These are phyloP conservation scores for Endoconidiophora polonica DNA, from an alignment of 2,329 filamentous ascomycete genomes.

Conservation along the genomic window DNA sequence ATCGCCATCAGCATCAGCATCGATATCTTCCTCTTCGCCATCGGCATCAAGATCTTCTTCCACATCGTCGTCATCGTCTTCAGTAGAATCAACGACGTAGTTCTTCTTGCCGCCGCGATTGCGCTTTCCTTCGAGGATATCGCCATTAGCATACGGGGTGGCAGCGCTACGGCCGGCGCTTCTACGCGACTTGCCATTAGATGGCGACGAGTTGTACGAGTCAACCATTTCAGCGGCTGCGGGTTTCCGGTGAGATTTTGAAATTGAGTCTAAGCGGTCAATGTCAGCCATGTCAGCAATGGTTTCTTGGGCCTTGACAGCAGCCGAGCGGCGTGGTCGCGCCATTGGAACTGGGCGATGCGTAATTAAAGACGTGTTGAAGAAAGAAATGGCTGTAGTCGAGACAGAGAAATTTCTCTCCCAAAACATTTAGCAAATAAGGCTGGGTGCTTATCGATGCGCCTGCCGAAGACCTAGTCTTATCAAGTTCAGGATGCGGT, in stretches of 20 bases:
- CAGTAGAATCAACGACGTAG: slow-evolving; percentile 40
- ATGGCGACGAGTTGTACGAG: slow-evolving; percentile 4
- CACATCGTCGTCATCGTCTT: slow-evolving; percentile 28
- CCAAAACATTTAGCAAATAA: no score
- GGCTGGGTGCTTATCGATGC: no score
- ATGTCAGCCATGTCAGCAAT: slow-evolving; percentile 32
- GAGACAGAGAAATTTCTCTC: background rate
- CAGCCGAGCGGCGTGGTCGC: slow-evolving; percentile 30
- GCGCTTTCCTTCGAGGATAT: slow-evolving; percentile 34
- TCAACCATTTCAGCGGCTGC: background rate
- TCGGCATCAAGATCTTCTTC: slow-evolving; percentile 22
- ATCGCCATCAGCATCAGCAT: slow-evolving; percentile 29
- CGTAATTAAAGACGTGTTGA: background rate
- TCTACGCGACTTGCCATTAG: slow-evolving; percentile 27
- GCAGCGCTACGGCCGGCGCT: background rate
- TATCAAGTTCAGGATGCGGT: no score
- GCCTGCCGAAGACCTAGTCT: no score
- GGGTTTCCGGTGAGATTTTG: slow-evolving; percentile 17
- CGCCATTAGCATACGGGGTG: slow-evolving; percentile 21
- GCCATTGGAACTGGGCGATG: slow-evolving; percentile 22
- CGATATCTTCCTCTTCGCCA: slow-evolving; percentile 19
- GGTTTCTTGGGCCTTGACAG: slow-evolving; percentile 26
- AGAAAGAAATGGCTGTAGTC: background rate
- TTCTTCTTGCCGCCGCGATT: slow-evolving; percentile 41
- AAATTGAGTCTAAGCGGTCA: slow-evolving; percentile 19